Base-by-base conservation (phyloP, 2,329 filamentous ascomycete genomes). In the Diplodia scrobiculata region DNA sequence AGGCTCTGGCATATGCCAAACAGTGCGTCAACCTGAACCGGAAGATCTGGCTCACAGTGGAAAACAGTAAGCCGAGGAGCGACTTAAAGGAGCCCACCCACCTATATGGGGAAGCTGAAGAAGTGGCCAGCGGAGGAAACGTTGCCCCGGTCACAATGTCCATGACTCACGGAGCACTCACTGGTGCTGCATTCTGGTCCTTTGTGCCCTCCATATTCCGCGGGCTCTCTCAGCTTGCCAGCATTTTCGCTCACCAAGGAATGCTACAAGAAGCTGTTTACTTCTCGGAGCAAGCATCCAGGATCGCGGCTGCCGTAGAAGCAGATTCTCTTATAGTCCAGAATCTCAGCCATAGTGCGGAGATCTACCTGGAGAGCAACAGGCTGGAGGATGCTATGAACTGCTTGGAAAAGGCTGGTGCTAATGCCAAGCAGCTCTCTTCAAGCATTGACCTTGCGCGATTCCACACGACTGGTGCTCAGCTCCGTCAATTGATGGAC, bases 221-320 rank as follows among this genome's bases (percentile, higher is more conserved):
- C 34, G 87, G 88, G 66, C 81, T 96, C 14, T 78, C 88, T 67
- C 88, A 92, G 67, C 84, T 97, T 2, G 92, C 92, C 0, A 84
- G 85, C 3, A 81, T 96, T 1, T 97, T 93, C 71, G 87, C 90
- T 0, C 89, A 96, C 69, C 86, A 95, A 69, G 95, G 95, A 32
- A 85, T 96, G 78, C 91, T 92, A 69, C 88, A 91, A 68, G 94
- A 98, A 75, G 94, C 94, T 1, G 80, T 94, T 0, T 95, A 93
- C 74, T 96, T 96, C 71, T 89, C 90, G 1, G 90, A 97, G 70
- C 90, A 95, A 71, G 92, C 92, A 0, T 82, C 89, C 64, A 91
- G 90, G 72, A 85, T 96, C 67, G 91, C 91, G 25, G 83, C 84
- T 67, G 86, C 84, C n/a, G 85, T 90, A 9, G 81, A 84, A 55